Conservation (phyloP, 495 filamentous ascomycete species). For the Penicillium malachiteum region DNA sequence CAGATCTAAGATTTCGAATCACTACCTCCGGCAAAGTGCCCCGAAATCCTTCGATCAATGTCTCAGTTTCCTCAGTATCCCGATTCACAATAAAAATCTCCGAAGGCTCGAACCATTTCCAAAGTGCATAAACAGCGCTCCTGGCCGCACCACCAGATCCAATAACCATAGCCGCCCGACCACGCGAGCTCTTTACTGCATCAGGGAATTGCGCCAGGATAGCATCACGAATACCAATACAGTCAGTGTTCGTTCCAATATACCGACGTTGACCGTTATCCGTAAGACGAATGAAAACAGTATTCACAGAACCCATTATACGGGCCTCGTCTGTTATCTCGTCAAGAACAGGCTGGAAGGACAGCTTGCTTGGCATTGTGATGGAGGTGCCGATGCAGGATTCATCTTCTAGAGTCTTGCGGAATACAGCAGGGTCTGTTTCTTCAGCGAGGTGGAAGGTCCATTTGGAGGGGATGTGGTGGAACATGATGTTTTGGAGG, state of each 20-base stretch:
- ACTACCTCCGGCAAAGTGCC: neutral
- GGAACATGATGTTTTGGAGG: conserved; percentile 56
- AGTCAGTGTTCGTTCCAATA: conserved; percentile 66
- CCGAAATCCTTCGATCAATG: neutral
- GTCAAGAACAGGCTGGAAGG: conserved; percentile 56
- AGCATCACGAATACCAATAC: conserved; percentile 59
- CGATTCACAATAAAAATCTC: conserved; percentile 1
- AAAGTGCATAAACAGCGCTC: conserved; percentile 52
- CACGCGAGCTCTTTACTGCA: conserved; percentile 21
- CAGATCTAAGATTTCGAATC: neutral
- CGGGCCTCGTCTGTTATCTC: conserved; percentile 55
- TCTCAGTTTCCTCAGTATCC: neutral
- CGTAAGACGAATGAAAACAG: conserved; percentile 35
- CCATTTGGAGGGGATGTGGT: conserved; percentile 46
- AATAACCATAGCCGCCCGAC: conserved; percentile 47
- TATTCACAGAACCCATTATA: conserved; percentile 63
- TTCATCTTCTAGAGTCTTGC: neutral
- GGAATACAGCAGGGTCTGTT: conserved; percentile 22
- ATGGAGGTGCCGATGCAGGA: conserved; percentile 50
- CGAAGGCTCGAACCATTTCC: neutral
- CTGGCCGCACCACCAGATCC: conserved; percentile 62
- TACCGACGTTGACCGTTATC: conserved; percentile 36
- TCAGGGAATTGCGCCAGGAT: conserved; percentile 52
- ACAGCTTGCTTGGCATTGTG: conserved; percentile 66
- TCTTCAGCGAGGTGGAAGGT: conserved; percentile 50